These are phyloP conservation scores for Solanum etuberosum DNA, from an alignment of 257 asterid genomes.

Conservation along the genomic window DNA sequence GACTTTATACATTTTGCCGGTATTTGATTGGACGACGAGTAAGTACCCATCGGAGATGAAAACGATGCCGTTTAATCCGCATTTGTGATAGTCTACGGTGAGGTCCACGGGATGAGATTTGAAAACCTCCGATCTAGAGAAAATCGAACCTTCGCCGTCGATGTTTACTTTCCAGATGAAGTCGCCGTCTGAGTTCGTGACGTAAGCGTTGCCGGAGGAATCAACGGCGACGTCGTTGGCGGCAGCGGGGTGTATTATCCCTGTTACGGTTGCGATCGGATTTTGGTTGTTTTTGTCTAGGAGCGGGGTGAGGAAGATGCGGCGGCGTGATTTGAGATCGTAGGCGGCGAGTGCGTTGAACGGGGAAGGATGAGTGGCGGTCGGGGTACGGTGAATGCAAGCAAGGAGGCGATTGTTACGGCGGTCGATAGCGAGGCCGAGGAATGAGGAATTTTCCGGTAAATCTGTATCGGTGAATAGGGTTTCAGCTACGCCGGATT, in stretches of 20 bases:
- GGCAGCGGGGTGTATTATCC: background rate
- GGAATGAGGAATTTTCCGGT: slow-evolving; percentile 36
- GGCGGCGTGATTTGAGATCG: slow-evolving; percentile 39
- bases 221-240: slow-evolving; percentile 61
- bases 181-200: slow-evolving; percentile 55
- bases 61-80: slow-evolving; percentile 64
- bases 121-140: slow-evolving; percentile 34
- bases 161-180: slow-evolving; percentile 50
- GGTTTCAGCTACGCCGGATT: slow-evolving; percentile 48
- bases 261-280: slow-evolving; percentile 14
- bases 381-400: slow-evolving; percentile 32
- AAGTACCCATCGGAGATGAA: slow-evolving; percentile 52
- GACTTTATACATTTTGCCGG: slow-evolving; percentile 60
- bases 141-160: slow-evolving; percentile 40
- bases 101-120: slow-evolving; percentile 34
- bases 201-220: slow-evolving; percentile 58
- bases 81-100: background rate
- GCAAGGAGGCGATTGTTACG: slow-evolving; percentile 57
- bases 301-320: slow-evolving; percentile 38
- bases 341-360: slow-evolving; percentile 52
- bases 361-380: slow-evolving; percentile 20
- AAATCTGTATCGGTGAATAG: slow-evolving; percentile 40
- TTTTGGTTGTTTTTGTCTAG: slow-evolving; percentile 2
- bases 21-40: slow-evolving; percentile 57
- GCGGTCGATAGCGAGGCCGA: slow-evolving; percentile 58